phyloP scores from a whole-genome alignment of 768 basidiomycete species.

The Amanita thiersii region DNA sequence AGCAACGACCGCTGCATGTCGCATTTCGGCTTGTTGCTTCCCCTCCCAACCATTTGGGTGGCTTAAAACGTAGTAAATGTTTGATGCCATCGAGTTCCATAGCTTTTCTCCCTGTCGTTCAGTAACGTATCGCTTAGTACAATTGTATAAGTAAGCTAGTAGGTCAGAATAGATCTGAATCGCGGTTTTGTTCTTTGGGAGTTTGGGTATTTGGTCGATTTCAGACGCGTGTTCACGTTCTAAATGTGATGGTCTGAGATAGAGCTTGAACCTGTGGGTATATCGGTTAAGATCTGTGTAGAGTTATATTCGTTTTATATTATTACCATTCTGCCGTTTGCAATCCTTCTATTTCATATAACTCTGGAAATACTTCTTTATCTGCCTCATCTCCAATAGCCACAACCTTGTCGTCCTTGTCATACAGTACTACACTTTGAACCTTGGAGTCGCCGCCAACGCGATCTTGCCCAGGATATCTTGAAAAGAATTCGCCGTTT shows the following conservation, averaged over 20 bases:
- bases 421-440: constrained; percentile 12
- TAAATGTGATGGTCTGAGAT: background rate
- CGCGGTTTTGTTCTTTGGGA: background rate
- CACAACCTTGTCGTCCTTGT: constrained; percentile 7
- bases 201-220: background rate
- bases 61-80: background rate
- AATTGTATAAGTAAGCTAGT: background rate
- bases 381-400: constrained; percentile 11
- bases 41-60: constrained; percentile 57
- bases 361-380: constrained; percentile 10
- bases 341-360: constrained; percentile 11
- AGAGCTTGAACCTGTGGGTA: background rate
- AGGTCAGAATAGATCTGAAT: background rate
- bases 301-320: background rate
- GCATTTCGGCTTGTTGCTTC: constrained; percentile 43
- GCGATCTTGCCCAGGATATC: constrained; percentile 12
- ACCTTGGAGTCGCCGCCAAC: constrained; percentile 13
- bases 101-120: background rate
- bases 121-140: background rate
- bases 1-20: constrained; percentile 39
- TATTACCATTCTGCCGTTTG: constrained; percentile 11
- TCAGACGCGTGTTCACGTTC: background rate
- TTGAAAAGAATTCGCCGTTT: no score
- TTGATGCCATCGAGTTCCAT: background rate
- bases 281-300: background rate